These are phyloP conservation scores for Pholiota conissans DNA, from an alignment of 768 basidiomycete species.

Conservation along the genomic window DNA sequence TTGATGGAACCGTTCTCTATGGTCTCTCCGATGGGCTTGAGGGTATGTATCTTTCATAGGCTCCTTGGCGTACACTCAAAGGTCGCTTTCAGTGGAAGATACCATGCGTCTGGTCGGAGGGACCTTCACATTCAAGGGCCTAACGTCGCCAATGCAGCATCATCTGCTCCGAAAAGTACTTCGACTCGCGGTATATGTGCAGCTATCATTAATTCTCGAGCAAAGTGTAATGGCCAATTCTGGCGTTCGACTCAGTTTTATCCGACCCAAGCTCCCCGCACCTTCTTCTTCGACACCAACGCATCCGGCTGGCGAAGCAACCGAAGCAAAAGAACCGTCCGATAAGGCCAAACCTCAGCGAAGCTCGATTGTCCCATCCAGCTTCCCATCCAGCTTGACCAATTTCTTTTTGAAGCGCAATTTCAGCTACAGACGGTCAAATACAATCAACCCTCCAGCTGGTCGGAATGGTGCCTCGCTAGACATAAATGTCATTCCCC, in stretches of 20 bases:
- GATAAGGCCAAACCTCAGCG: slow-evolving; percentile 13
- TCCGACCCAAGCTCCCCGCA: slow-evolving; percentile 28
- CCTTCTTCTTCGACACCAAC: slow-evolving; percentile 25
- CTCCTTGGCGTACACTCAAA: background rate
- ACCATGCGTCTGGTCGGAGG: slow-evolving; percentile 52
- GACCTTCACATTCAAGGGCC: slow-evolving; percentile 54
- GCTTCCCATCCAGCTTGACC: slow-evolving; percentile 41
- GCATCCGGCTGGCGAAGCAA: background rate
- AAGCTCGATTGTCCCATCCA: slow-evolving; percentile 36
- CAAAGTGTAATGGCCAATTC: slow-evolving; percentile 56
- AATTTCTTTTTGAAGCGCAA: slow-evolving; percentile 35
- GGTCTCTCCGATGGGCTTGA: slow-evolving; percentile 52
- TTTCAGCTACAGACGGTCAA: slow-evolving; percentile 18
- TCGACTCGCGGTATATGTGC: slow-evolving; percentile 50
- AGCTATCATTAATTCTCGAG: slow-evolving; percentile 61
- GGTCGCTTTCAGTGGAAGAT: slow-evolving; percentile 11
- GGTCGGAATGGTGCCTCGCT: slow-evolving; percentile 36
- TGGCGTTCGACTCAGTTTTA: slow-evolving; percentile 45
- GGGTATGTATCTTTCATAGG: slow-evolving; percentile 31
- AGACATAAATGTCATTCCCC: slow-evolving; percentile 32
- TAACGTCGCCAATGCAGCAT: slow-evolving; percentile 43
- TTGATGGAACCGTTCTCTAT: slow-evolving; percentile 37
- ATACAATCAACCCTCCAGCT: slow-evolving; percentile 22
- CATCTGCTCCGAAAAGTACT: slow-evolving; percentile 46
- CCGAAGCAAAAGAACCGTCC: background rate